phyloP scores from a whole-genome alignment of 2,329 filamentous ascomycete genomes.

The Calonectria multiphialidica region DNA sequence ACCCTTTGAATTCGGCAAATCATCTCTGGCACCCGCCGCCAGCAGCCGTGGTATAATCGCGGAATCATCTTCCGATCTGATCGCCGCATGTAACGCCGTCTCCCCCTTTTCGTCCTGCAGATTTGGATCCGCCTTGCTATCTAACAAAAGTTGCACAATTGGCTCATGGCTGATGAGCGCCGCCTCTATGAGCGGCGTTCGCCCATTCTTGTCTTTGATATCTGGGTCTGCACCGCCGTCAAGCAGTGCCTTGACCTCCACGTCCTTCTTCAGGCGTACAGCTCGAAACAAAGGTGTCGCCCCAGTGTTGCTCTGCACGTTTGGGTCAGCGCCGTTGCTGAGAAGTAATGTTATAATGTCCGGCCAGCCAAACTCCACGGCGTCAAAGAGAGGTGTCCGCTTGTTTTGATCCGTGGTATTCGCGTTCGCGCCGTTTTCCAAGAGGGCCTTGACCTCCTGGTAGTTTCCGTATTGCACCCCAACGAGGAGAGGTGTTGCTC shows the following conservation, averaged over 20 bases:
- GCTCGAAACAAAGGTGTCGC: not conserved
- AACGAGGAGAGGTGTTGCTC: not conserved
- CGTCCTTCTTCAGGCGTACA: not conserved
- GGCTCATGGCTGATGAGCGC: not conserved
- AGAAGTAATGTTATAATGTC: not conserved
- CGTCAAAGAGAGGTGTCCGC: not conserved
- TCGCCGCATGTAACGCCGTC: not conserved
- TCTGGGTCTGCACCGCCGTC: not conserved
- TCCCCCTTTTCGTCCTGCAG: not conserved
- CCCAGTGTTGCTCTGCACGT: not conserved
- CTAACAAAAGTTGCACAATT: not conserved
- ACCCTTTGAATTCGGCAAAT: not conserved
- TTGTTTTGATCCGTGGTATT: not conserved
- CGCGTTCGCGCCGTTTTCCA: not conserved
- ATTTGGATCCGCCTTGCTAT: not conserved
- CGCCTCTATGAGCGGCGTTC: not conserved
- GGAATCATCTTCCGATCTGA: not conserved
- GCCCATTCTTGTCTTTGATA: not conserved
- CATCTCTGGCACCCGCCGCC: not conserved
- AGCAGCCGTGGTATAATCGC: not conserved
- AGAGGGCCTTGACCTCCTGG: not conserved
- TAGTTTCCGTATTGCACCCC: not conserved
- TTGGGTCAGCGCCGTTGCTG: not conserved
- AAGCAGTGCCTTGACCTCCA: not conserved
- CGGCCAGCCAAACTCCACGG: not conserved